These are phyloP conservation scores for Scenedesmus sp. DNA, from an alignment of 163 green algal genomes.

Conservation along the genomic window DNA sequence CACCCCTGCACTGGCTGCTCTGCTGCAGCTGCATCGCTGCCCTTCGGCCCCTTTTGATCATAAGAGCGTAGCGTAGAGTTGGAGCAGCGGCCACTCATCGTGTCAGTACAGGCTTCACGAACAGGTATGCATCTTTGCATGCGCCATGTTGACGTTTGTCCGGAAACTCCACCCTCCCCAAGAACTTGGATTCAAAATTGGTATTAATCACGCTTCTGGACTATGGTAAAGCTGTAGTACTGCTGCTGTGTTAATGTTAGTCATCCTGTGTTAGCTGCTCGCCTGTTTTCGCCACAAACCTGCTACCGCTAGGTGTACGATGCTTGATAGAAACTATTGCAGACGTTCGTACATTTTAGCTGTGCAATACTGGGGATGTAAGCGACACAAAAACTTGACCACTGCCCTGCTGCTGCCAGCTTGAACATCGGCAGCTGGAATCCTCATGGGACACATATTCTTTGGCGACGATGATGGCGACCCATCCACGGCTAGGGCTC, in stretches of 20 bases:
- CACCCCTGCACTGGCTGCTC: background rate
- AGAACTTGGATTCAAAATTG: background rate
- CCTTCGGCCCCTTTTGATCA: background rate
- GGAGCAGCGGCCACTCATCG: background rate
- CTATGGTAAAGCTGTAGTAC: background rate
- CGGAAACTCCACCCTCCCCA: background rate
- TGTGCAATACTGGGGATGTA: background rate
- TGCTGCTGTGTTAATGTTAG: background rate
- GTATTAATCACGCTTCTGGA: background rate
- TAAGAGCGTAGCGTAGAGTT: background rate
- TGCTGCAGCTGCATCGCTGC: background rate
- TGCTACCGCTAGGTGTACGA: background rate
- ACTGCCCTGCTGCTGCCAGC: background rate
- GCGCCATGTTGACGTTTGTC: background rate
- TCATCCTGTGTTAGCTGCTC: background rate
- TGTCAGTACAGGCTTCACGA: background rate
- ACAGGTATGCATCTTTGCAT: background rate
- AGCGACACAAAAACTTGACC: background rate
- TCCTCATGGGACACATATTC: slow-evolving; percentile 48
- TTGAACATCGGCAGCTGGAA: background rate
- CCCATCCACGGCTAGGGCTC: background rate
- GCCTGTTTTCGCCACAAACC: background rate
- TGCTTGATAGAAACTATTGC: background rate
- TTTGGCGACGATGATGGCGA: slow-evolving; percentile 53
- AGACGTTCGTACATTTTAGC: background rate